Base-by-base conservation (phyloP, 1,139 yeast genomes). In the Yamadazyma triangularis region DNA sequence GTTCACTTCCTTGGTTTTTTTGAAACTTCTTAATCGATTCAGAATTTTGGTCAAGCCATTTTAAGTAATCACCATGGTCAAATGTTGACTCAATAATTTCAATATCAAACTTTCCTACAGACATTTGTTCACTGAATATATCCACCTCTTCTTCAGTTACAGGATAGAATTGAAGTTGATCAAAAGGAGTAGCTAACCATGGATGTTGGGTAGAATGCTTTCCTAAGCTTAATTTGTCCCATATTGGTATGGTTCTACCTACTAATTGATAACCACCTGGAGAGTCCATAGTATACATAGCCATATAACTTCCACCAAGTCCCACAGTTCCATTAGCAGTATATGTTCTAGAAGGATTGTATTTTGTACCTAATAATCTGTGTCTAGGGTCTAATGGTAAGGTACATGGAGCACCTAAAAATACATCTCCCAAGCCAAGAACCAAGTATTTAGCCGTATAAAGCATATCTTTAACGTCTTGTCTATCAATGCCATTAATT, bases 181-280 rank as follows among this genome's bases (percentile, higher is more conserved):
- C 98, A 53, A 91, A 91, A 47, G 95, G 94, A 8, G 80, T 65
- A 48, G 89, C 70, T 48, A 91, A 66, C 97, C 97, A 91, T 35
- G 97, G 97, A 33, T 74, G 77, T 29, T 58, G 62, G 26, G 51
- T 50, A 5, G 81, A 68, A 44, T 81, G 87, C 13, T 66, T 60
- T 31, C 91, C 91, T 39, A 91, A 67, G 21, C 86, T 73, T 48
- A 89, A 72, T 63, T 87, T 89, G 58, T 91, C 97, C 98, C 98
- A 91, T 46, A 89, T 89, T 36, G 97, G 97, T 44, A 91, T 79
- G 4, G 98, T 91, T 55, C 97, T 77, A 35, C 97, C 98, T 41
- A 88, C 91, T 48, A 91, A 73, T 64, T 89, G 97, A 60, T 91
- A 91, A 19, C 98, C 98, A 61, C 98, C 98, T 32, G 98, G 98